Conservation (phyloP, 2,329 filamentous ascomycete genomes). For the Botrytis elliptica region DNA sequence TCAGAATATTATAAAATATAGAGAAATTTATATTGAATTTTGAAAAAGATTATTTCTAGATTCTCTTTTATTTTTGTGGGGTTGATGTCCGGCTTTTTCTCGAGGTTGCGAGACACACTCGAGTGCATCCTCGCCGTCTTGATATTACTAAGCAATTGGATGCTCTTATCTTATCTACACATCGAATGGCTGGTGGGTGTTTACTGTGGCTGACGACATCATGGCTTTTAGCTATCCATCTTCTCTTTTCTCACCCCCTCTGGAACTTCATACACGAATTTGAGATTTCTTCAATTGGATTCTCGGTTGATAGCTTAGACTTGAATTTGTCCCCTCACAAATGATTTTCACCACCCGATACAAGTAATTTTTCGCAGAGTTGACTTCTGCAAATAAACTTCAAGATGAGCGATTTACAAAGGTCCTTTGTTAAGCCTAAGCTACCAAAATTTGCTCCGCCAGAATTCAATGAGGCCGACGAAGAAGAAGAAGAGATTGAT, state of each 20-base stretch:
- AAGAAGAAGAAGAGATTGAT: constrained; percentile 46
- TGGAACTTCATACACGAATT: background rate
- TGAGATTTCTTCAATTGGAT: background rate
- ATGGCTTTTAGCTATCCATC: background rate
- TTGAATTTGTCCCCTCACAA: too few species aligned
- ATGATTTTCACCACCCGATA: background rate
- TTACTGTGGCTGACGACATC: background rate
- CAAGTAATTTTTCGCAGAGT: background rate
- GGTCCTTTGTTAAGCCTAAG: constrained; percentile 74
- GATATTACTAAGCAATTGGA: background rate
- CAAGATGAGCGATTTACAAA: constrained; percentile 77
- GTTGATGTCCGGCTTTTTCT: too few species aligned
- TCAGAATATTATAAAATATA: too few species aligned
- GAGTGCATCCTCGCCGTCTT: background rate
- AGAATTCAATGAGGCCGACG: constrained; percentile 50
- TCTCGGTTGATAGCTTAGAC: background rate
- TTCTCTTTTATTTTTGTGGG: too few species aligned
- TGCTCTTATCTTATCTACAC: constrained; percentile 2
- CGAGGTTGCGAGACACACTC: too few species aligned
- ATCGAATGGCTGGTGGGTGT: background rate
- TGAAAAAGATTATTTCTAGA: too few species aligned
- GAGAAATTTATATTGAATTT: too few species aligned
- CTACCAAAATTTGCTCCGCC: constrained; percentile 61
- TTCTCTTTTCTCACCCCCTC: background rate
- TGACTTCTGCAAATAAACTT: background rate